Conservation (phyloP, 1,284 basidiomycete species). For the Laetiporus sulphureus region DNA sequence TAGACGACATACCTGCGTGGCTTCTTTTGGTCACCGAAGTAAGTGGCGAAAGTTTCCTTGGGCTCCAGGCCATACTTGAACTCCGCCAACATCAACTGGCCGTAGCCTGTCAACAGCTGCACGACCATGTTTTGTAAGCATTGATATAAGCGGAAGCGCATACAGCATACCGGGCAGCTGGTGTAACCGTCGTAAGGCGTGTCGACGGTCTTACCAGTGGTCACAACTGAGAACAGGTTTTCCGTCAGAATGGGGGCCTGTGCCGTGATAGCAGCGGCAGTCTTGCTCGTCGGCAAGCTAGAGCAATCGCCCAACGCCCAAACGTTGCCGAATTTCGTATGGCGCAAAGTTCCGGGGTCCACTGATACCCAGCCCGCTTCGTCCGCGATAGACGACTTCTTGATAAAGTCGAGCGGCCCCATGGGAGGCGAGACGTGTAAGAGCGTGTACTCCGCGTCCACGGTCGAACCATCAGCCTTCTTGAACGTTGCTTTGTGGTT, state of each 20-base stretch:
- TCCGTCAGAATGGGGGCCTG: constrained; percentile 92
- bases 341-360: constrained; percentile 73
- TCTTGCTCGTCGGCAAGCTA: constrained; percentile 92
- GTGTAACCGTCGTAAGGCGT: constrained; percentile 83
- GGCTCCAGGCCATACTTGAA: constrained; percentile 84
- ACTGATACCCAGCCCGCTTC: constrained; percentile 86
- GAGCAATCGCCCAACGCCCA: constrained; percentile 91
- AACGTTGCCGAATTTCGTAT: constrained; percentile 80
- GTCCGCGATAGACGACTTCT: constrained; percentile 75
- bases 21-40: constrained; percentile 66
- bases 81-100: constrained; percentile 86
- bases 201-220: constrained; percentile 60
- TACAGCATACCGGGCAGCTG: constrained; percentile 62
- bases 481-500: constrained; percentile 84
- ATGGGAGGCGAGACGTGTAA: constrained; percentile 90
- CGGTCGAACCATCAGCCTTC: constrained; percentile 56
- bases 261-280: constrained; percentile 87
- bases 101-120: constrained; percentile 81
- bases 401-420: constrained; percentile 83
- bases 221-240: constrained; percentile 76
- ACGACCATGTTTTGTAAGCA: too few relatives aligned
- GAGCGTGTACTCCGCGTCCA: constrained; percentile 74
- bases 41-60: constrained; percentile 75
- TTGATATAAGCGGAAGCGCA: constrained; percentile 7
- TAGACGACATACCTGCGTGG: constrained; percentile 43